A percentile compares a stretch with the other conserved stretches of the same genome.
These are phyloP conservation scores for Harringtonia lauricola DNA, from an alignment of 2,329 filamentous ascomycete species.

Conservation along the genomic window DNA sequence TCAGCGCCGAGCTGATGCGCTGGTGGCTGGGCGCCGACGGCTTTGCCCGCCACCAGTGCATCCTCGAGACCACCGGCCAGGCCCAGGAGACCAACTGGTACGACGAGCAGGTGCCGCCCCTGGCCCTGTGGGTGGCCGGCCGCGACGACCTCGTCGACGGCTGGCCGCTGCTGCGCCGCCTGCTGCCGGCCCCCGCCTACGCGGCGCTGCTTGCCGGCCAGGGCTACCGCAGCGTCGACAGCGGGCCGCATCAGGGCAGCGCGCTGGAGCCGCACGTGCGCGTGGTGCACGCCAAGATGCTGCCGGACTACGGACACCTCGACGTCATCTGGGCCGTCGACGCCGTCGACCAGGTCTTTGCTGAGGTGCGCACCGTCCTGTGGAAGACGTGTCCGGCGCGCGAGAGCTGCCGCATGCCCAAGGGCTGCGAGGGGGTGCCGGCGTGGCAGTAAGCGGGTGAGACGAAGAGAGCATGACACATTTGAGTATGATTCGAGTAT, in stretches of 20 bases:
- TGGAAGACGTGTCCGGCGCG: conserved; percentile 60
- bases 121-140: conserved; percentile 82
- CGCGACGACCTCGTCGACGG: conserved; percentile 81
- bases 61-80: conserved; percentile 50
- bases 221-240: conserved; percentile 1
- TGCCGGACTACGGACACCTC: conserved; percentile 84
- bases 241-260: conserved; percentile 3
- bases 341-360: conserved; percentile 69
- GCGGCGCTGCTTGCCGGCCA: conserved; percentile 14
- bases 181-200: conserved; percentile 35
- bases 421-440: conserved; percentile 45
- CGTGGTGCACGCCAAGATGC: conserved; percentile 71
- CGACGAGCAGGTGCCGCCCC: conserved; percentile 63
- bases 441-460: too few relatives aligned
- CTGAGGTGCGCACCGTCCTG: conserved; percentile 67
- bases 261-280: conserved; percentile 72
- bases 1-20: conserved; percentile 79
- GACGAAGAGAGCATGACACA: too few relatives aligned
- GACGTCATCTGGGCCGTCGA: conserved; percentile 96
- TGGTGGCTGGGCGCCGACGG: conserved; percentile 92
- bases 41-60: conserved; percentile 71
- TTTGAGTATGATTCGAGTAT: too few relatives aligned
- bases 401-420: conserved; percentile 50
- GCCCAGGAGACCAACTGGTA: conserved; percentile 63
- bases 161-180: conserved; percentile 57